Evolutionary conservation across 176 grass and related monocot genomes (phyloP), one percentile per base, ranked within the genome.

Genomic region (Cenchrus americanus): DNA sequence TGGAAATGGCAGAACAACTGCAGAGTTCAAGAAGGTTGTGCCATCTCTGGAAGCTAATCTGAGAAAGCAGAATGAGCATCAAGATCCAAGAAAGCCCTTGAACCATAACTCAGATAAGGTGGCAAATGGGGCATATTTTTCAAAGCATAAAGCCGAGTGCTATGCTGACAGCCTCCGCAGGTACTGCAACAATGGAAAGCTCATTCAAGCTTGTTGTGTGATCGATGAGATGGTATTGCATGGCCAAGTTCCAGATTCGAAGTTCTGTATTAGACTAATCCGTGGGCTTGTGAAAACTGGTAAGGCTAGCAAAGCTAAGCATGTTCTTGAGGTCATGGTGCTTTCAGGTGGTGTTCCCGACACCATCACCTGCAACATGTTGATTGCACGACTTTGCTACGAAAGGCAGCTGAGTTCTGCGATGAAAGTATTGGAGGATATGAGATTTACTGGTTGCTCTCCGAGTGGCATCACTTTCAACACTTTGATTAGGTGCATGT

Each of bases 401-500:
- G 69, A 61, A 40, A 85, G 89, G 32, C 78, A 85, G 40, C 81
- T 94, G 24, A 89, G 81, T 85, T 58, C 64, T 48, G 92, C 92
- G 6, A 62, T 92, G 73, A 75, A 76, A 41, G 49, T 92, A 17
- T 55, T 89, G 49, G 84, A 92, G 27, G 78, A 85, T 67, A 89
- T 92, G 92, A 86, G 82, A 55, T 92, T 89, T 59, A 66, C 81
- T 3, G 87, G 92, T 72, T 89, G 87, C 69, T 84, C 42, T 71
- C 92, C 85, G 0, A 91, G 88, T 32, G 92, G 88, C 62, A 85
- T 94, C 71, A 92, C 92, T 61, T 94, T 92, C 55, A 94, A 94
- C 64, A 92, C 86, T 89, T 83, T 94, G 86, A 92, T 94, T 71
- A 89, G 89, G 85, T 92, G 84, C 85, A 90, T 92, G 92, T 89